A percentile compares a stretch with the other conserved stretches of the same genome.
phyloP scores from a whole-genome alignment of 345 rosid species.

The Clarkia xantiana region DNA sequence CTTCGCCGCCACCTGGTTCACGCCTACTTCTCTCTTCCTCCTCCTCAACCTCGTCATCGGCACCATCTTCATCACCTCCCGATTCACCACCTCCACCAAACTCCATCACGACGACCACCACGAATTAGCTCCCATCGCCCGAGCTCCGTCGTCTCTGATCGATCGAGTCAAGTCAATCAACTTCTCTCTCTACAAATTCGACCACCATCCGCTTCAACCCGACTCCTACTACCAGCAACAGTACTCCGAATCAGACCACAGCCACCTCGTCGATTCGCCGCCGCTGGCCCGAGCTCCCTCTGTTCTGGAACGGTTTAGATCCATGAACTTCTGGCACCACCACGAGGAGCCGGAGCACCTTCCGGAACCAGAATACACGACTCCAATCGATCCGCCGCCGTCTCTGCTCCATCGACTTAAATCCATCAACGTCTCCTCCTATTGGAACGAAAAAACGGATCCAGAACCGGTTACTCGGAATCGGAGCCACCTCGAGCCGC shows the following conservation, averaged over 20 bases:
- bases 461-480: neutral
- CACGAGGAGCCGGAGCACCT: neutral
- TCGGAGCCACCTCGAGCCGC: conserved; percentile 1
- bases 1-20: conserved; percentile 26
- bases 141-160: conserved; percentile 35
- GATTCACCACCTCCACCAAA: conserved; percentile 17
- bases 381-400: conserved; percentile 25
- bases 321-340: conserved; percentile 22
- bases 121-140: conserved; percentile 15
- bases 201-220: neutral
- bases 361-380: neutral
- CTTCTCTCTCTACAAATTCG: conserved; percentile 25
- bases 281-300: conserved; percentile 30
- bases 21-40: conserved; percentile 49
- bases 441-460: conserved; percentile 13
- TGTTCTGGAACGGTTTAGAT: conserved; percentile 32
- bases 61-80: conserved; percentile 36
- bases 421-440: conserved; percentile 30
- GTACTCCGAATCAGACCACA: neutral
- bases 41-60: conserved; percentile 51
- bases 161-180: conserved; percentile 44
- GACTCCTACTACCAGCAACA: neutral
- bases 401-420: conserved; percentile 44
- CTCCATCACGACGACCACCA: conserved; percentile 6
- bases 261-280: conserved; percentile 3